These are phyloP conservation scores for Yueomyces sp. DNA, from an alignment of 805 yeast species.

Conservation along the genomic window DNA sequence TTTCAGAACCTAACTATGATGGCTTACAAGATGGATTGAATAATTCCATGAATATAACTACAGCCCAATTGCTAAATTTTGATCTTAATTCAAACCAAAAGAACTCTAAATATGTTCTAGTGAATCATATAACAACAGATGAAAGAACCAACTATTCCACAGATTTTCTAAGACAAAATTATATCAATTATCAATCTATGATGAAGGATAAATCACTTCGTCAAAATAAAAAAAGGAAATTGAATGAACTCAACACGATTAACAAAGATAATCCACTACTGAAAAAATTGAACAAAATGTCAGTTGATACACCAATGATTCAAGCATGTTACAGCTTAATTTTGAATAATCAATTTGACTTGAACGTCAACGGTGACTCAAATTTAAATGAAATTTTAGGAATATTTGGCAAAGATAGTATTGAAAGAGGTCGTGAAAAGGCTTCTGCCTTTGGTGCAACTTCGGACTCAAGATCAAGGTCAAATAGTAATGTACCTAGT, in stretches of 20 bases:
- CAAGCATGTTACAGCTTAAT: background rate
- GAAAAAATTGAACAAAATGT: too few relatives aligned
- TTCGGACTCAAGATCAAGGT: constrained; percentile 4
- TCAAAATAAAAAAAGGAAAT: too few relatives aligned
- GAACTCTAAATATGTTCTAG: background rate
- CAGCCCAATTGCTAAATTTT: too few relatives aligned
- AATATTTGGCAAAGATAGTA: background rate
- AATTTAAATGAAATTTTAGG: too few relatives aligned
- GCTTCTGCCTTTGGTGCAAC: background rate
- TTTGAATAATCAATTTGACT: too few relatives aligned
- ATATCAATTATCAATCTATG: constrained; percentile 8
- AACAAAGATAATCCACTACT: too few relatives aligned
- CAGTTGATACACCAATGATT: background rate
- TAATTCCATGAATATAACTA: too few relatives aligned
- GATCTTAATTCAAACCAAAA: background rate
- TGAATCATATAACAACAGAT: constrained; percentile 7
- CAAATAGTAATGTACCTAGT: constrained; percentile 13
- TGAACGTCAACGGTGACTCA: too few relatives aligned
- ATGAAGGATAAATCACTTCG: constrained; percentile 1
- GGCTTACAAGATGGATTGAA: constrained; percentile 1
- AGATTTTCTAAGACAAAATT: constrained; percentile 13
- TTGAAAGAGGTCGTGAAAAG: constrained; percentile 15
- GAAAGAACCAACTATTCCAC: constrained; percentile 15
- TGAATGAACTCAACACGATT: too few relatives aligned
- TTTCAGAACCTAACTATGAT: constrained; percentile 3